Conservation (phyloP, 2,329 filamentous ascomycete genomes). For the Lecanicillium sp. region DNA sequence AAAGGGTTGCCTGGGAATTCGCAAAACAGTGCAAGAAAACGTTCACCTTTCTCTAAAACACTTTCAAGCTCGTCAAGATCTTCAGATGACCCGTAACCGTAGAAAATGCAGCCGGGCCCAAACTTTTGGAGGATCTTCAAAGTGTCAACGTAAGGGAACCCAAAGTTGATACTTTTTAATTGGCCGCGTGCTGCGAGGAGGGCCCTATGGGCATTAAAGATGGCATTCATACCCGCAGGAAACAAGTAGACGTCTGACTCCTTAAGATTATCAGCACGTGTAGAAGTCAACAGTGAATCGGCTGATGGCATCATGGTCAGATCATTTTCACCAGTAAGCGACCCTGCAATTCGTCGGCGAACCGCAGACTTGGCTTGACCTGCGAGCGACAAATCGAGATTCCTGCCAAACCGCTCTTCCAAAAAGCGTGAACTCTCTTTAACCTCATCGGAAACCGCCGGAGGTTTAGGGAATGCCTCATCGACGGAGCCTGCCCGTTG, state of each 20-base stretch:
- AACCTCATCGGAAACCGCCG: conserved; percentile 25
- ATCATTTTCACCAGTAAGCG: conserved; percentile 65
- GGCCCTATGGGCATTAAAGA: conserved; percentile 77
- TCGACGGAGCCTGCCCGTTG: conserved; percentile 47
- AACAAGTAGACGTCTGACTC: conserved; percentile 87
- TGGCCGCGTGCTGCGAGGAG: conserved; percentile 57
- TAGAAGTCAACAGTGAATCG: conserved; percentile 25
- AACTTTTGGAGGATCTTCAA: conserved; percentile 94
- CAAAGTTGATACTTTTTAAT: conserved; percentile 77
- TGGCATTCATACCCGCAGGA: conserved; percentile 88
- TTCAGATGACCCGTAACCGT: conserved; percentile 66
- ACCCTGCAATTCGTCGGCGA: conserved; percentile 78
- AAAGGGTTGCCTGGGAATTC: conserved; percentile 94
- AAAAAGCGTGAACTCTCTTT: conserved; percentile 73
- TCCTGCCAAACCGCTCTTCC: conserved; percentile 89
- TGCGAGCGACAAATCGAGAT: conserved; percentile 72
- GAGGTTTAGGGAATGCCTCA: conserved; percentile 15
- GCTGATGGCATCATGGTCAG: conserved; percentile 15
- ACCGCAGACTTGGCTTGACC: conserved; percentile 80
- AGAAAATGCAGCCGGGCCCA: conserved; percentile 81
- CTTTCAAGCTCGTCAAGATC: conserved; percentile 79
- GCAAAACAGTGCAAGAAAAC: conserved; percentile 77
- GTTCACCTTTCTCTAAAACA: conserved; percentile 62
- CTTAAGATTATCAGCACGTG: conserved; percentile 54
- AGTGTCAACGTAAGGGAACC: conserved; percentile 97